These are phyloP conservation scores for Eucalyptus erythrocorys DNA, from an alignment of 345 rosid genomes.

Conservation along the genomic window DNA sequence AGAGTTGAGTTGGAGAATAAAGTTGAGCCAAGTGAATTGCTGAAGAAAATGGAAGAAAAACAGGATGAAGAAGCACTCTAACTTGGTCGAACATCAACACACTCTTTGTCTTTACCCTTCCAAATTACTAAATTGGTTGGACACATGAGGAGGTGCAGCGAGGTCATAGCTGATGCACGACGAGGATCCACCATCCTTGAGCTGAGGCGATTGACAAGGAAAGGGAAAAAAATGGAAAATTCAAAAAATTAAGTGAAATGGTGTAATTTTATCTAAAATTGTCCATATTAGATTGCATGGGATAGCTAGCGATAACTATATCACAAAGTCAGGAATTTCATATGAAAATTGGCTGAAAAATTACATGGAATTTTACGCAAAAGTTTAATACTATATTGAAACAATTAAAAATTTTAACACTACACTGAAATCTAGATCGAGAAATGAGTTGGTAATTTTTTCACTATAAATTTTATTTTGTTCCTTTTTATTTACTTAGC, in stretches of 20 bases:
- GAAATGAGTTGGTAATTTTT: background rate
- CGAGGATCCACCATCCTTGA: background rate
- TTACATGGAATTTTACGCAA: background rate
- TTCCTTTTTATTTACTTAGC: background rate
- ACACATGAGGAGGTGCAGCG: background rate
- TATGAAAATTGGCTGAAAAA: background rate
- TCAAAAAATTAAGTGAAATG: background rate
- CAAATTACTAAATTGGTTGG: background rate
- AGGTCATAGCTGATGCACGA: background rate
- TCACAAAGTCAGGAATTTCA: background rate
- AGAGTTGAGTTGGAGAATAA: background rate
- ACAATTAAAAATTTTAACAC: background rate
- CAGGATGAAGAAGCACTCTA: background rate
- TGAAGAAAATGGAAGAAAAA: background rate
- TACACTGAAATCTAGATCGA: background rate
- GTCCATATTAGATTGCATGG: background rate
- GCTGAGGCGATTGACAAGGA: background rate
- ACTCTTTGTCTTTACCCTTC: background rate
- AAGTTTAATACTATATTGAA: background rate
- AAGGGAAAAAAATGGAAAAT: background rate
- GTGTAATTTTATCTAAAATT: background rate
- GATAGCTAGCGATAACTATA: too few species aligned
- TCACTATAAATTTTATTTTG: background rate
- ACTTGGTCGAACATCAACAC: background rate
- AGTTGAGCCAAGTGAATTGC: background rate